These are phyloP conservation scores for Boletus rubroflammeus DNA, from an alignment of 768 basidiomycete species.

Conservation along the genomic window DNA sequence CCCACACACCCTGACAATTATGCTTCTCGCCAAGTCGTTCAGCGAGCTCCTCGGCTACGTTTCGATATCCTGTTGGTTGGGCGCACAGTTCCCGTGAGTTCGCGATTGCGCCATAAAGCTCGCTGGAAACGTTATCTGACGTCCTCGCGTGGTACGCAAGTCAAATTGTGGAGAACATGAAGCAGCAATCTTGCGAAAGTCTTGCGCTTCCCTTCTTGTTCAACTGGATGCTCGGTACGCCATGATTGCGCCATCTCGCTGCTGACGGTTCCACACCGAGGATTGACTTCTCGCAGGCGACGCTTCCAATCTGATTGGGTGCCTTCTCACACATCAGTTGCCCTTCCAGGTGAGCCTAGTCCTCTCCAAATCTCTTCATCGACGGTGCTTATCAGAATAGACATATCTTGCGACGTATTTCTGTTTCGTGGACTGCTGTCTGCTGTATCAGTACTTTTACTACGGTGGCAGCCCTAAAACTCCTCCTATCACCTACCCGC, in stretches of 20 bases:
- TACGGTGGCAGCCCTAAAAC: constrained; percentile 46
- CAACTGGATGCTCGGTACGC: constrained; percentile 87
- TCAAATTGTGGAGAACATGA: constrained; percentile 79
- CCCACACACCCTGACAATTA: background rate
- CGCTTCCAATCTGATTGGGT: constrained; percentile 87
- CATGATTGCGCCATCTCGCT: constrained; percentile 6
- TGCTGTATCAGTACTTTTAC: constrained; percentile 81
- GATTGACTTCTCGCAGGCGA: constrained; percentile 56
- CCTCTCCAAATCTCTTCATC: background rate
- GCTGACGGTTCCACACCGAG: background rate
- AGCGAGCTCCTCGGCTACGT: constrained; percentile 68
- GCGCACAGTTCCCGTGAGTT: constrained; percentile 86
- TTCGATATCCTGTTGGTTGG: constrained; percentile 78
- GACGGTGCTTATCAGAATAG: constrained; percentile 37
- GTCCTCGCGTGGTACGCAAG: constrained; percentile 35
- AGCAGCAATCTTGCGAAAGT: constrained; percentile 77
- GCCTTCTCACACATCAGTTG: constrained; percentile 86
- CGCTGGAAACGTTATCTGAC: constrained; percentile 8
- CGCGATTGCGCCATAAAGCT: constrained; percentile 1
- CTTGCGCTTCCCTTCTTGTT: constrained; percentile 90
- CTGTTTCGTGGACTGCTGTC: constrained; percentile 70
- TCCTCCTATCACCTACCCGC: constrained; percentile 34
- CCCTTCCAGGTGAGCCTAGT: constrained; percentile 80
- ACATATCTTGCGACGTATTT: constrained; percentile 92
- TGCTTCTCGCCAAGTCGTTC: constrained; percentile 28